phyloP scores from a whole-genome alignment of 495 filamentous ascomycete species.

The Penicillium malachiteum region DNA sequence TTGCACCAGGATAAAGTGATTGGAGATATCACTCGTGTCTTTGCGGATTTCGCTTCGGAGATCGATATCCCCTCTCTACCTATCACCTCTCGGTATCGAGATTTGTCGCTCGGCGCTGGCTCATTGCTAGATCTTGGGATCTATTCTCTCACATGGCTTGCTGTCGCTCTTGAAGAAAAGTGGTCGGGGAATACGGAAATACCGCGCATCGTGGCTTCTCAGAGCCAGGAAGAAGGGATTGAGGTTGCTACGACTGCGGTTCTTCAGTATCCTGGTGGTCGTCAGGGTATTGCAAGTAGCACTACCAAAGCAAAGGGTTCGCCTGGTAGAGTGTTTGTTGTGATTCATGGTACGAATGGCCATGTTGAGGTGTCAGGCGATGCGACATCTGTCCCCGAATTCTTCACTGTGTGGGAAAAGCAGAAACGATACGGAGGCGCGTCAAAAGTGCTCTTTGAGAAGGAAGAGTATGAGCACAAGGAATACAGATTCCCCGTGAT shows the following conservation, averaged over 20 bases:
- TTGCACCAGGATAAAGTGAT: conserved; percentile 14
- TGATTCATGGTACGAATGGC: conserved; percentile 20
- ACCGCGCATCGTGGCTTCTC: conserved; percentile 15
- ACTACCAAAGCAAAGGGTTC: conserved; percentile 14
- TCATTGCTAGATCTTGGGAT: conserved; percentile 24
- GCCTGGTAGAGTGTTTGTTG: conserved; percentile 8
- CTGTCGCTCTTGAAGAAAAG: conserved; percentile 12
- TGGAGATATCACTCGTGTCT: conserved; percentile 9
- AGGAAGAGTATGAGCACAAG: conserved; percentile 3
- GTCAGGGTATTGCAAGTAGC: conserved; percentile 22
- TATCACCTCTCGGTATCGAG: conserved; percentile 4
- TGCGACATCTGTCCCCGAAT: conserved; percentile 16
- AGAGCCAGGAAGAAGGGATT: conserved; percentile 20
- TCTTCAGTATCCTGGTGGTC: conserved; percentile 13
- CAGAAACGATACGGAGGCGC: not conserved
- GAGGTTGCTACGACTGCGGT: conserved; percentile 20
- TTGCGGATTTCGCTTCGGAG: conserved; percentile 7
- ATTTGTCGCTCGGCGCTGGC: conserved; percentile 15
- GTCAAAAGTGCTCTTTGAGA: conserved; percentile 1
- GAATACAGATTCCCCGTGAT: conserved; percentile 9
- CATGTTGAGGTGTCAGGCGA: conserved; percentile 21
- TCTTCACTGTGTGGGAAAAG: conserved; percentile 20
- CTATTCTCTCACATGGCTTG: conserved; percentile 24
- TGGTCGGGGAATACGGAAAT: not conserved
- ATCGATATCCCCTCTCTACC: conserved; percentile 11